Conservation (phyloP, 2,329 filamentous ascomycete species). For the Sporothrix curviconia region DNA sequence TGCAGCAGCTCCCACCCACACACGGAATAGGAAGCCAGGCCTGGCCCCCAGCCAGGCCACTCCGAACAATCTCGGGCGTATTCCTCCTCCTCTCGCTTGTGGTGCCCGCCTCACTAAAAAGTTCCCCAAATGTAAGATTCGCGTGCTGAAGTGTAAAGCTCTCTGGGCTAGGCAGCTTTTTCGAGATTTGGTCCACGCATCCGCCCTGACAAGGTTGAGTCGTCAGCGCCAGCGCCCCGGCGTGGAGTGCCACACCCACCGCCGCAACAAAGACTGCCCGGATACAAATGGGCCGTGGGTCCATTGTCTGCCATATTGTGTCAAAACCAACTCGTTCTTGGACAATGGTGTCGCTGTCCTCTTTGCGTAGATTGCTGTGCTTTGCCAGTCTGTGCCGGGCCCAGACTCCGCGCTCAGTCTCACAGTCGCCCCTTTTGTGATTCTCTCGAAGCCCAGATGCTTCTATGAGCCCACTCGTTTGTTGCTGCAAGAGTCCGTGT, state of each 20-base stretch:
- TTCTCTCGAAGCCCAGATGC: background rate
- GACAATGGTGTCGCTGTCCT: background rate
- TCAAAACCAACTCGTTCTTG: slow-evolving; percentile 8
- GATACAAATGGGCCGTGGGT: background rate
- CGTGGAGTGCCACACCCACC: slow-evolving; percentile 1
- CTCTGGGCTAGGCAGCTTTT: background rate
- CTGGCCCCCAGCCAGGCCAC: slow-evolving; percentile 16
- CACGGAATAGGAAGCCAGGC: slow-evolving; percentile 13
- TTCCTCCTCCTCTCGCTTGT: background rate
- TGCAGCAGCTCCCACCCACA: slow-evolving; percentile 17
- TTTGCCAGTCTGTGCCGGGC: too few relatives aligned
- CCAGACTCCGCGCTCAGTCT: background rate
- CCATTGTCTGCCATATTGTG: slow-evolving; percentile 6
- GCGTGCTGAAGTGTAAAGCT: slow-evolving; percentile 13
- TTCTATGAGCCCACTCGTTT: background rate
- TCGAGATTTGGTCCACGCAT: slow-evolving; percentile 9
- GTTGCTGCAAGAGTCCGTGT: background rate
- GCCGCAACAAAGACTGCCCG: background rate
- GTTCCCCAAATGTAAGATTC: slow-evolving; percentile 12
- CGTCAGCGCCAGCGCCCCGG: background rate
- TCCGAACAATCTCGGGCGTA: slow-evolving; percentile 7
- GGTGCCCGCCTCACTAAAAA: slow-evolving; percentile 9
- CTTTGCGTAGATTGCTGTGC: too few relatives aligned
- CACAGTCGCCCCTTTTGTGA: background rate
- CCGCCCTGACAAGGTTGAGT: slow-evolving; percentile 1